Evolutionary conservation across 306 rosid species (phyloP), one percentile per base, ranked within the genome.

Genomic region (Quercus agrifolia): DNA sequence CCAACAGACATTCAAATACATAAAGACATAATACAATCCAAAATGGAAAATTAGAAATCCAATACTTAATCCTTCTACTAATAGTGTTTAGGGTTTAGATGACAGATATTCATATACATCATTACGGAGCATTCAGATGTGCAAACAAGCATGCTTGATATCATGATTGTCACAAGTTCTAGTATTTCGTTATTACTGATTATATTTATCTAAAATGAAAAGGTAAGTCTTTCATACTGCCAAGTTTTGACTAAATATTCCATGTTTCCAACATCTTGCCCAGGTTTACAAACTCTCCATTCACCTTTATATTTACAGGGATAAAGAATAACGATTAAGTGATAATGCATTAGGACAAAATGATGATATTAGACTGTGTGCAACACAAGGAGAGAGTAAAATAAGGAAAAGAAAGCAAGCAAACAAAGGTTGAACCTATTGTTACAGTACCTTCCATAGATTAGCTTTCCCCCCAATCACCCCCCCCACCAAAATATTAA

Each of bases 401-500:
- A 25, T 19, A 21, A 61, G 67, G 13, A 11, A 61, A 61, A 61
- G 35, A 14, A 61, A 61, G 18, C 35, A 25, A 25, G 68, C 31
- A 21, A 61, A 5, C 44, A 61, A 31, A 61, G 2, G 7, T 25
- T 61, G 33, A 61, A 61, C 68, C 27, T 61, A 61, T 61, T 61
- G 15, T 61, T 61, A 38, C 44, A 38, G 10, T 38, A 38, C 44
- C 44, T 7, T 38, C 44, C 44, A 38, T 38, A 38, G 97, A 80
- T 55, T 88, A 0, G 98, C 98, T 84, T 90, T 91, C 5, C 98
- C 96, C 6, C 92, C 94, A 27, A 33, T 6, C 35, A 33, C 97
- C 97, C 73, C 90, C 91, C 35, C 91, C 81, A 80, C 91, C 99
- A 82, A 95, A 93, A 59, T 91, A 98, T 28, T 14, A 7, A 56